A percentile compares a stretch with the other conserved stretches of the same genome.
phyloP scores from a whole-genome alignment of 768 basidiomycete genomes.

The Porphyrellus cyaneotinctus region DNA sequence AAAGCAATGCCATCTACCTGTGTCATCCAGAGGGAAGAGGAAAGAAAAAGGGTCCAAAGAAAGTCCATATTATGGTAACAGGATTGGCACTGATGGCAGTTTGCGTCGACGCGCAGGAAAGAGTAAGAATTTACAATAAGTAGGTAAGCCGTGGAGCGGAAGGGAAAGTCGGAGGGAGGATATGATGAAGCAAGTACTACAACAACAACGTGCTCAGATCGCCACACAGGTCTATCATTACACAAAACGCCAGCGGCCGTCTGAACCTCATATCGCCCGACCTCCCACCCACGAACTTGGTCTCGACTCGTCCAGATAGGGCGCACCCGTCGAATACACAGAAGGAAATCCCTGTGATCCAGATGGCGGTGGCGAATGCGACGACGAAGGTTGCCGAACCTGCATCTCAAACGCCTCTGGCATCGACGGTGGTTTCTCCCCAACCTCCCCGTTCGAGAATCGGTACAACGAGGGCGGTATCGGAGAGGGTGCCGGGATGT shows the following conservation, averaged over 20 bases:
- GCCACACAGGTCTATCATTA: constrained; percentile 14
- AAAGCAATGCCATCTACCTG: not conserved
- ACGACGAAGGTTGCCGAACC: constrained; percentile 25
- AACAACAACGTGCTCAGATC: constrained; percentile 21
- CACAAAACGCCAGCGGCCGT: not conserved
- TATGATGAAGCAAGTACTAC: constrained; percentile 23
- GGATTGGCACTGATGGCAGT: not conserved
- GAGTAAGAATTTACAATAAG: no score
- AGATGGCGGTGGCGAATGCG: not conserved
- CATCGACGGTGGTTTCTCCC: constrained; percentile 25
- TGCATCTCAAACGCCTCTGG: constrained; percentile 40
- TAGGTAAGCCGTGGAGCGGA: no score
- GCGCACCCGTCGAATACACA: not conserved
- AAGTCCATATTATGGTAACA: not conserved
- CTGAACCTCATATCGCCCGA: constrained; percentile 12
- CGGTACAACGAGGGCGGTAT: constrained; percentile 48
- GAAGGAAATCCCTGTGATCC: constrained; percentile 8
- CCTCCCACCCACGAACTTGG: constrained; percentile 17
- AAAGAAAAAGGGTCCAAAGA: not conserved
- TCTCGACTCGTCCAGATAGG: not conserved
- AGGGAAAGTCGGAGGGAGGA: not conserved
- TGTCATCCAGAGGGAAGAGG: not conserved
- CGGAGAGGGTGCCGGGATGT: constrained; percentile 55
- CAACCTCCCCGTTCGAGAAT: constrained; percentile 44
- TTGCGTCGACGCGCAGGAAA: not conserved